Evolutionary conservation across 2,329 filamentous ascomycete genomes (phyloP).

Genomic region (Eurotiales sp.): DNA sequence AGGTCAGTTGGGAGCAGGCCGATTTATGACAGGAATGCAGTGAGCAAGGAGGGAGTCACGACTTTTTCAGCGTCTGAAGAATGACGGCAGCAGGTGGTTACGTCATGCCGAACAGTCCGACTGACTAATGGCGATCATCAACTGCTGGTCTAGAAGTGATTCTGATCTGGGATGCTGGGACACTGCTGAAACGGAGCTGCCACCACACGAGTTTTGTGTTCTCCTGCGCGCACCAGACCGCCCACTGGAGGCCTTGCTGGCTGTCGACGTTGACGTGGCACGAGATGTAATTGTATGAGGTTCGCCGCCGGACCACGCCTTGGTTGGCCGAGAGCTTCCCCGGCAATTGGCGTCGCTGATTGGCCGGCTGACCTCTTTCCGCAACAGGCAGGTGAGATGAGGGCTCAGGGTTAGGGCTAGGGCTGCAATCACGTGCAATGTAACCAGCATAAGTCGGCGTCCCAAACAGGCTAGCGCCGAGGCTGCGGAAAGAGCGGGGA

Average conservation of each 20-base stretch:
- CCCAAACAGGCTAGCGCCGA: conserved; percentile 7
- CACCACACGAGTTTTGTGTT: too few species aligned
- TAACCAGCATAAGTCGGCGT: conserved; percentile 17
- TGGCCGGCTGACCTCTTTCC: not conserved
- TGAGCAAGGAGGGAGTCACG: not conserved
- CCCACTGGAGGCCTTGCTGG: too few species aligned
- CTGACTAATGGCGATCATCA: too few species aligned
- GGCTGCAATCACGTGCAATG: too few species aligned
- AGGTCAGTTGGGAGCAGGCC: too few species aligned
- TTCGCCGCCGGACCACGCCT: not conserved
- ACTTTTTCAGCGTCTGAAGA: not conserved
- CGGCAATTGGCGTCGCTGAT: too few species aligned
- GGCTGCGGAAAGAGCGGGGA: conserved; percentile 11
- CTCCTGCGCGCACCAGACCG: too few species aligned
- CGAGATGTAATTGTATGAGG: not conserved
- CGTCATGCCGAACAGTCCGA: not conserved
- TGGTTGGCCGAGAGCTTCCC: not conserved
- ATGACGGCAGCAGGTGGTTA: conserved; percentile 3
- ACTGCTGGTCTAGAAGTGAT: too few species aligned
- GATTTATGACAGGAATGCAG: not conserved
- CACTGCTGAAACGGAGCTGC: too few species aligned
- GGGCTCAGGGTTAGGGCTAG: conserved; percentile 1
- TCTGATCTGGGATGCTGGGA: too few species aligned
- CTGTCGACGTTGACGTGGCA: not conserved
- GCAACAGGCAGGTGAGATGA: too few species aligned